Evolutionary conservation across 805 yeast species (phyloP).

Genomic region (Kuraishia capsulata): DNA sequence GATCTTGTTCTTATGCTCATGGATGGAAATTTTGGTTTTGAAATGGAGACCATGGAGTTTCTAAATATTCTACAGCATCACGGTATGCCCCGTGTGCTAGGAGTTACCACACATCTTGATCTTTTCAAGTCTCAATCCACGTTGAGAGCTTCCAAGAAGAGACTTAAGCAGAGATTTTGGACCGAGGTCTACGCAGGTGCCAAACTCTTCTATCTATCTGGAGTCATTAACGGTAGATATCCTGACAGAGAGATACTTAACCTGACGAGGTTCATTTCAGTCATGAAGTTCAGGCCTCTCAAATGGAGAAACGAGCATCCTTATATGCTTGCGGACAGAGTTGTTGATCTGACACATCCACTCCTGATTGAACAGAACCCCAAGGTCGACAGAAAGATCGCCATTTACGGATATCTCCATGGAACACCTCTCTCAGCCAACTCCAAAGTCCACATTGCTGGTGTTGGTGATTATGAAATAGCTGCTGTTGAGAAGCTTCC

Average conservation of each 20-base stretch:
- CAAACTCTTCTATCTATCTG: slow-evolving; percentile 85
- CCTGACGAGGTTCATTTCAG: slow-evolving; percentile 84
- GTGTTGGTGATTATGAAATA: slow-evolving; percentile 84
- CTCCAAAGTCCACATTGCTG: slow-evolving; percentile 87
- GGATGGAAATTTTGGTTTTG: slow-evolving; percentile 97
- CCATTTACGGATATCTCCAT: slow-evolving; percentile 88
- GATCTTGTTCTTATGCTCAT: slow-evolving; percentile 83
- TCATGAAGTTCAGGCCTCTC: slow-evolving; percentile 97
- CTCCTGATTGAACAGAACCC: slow-evolving; percentile 65
- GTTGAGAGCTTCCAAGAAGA: slow-evolving; percentile 82
- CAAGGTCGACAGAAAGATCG: slow-evolving; percentile 81
- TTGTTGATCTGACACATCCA: slow-evolving; percentile 91
- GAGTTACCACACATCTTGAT: slow-evolving; percentile 93
- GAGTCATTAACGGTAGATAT: slow-evolving; percentile 94
- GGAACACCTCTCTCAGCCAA: slow-evolving; percentile 79
- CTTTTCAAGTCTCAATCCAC: slow-evolving; percentile 85
- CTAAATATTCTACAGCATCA: slow-evolving; percentile 93
- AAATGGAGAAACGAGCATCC: slow-evolving; percentile 99
- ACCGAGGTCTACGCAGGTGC: slow-evolving; percentile 99
- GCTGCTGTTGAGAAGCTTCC: slow-evolving; percentile 80
- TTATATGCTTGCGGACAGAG: slow-evolving; percentile 81
- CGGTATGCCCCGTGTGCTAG: slow-evolving; percentile 97
- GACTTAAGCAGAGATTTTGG: slow-evolving; percentile 93
- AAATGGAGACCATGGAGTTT: slow-evolving; percentile 99
- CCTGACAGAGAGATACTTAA: slow-evolving; percentile 95